phyloP scores from a whole-genome alignment of 441 rosid genomes.

The Biscutella laevigata region DNA sequence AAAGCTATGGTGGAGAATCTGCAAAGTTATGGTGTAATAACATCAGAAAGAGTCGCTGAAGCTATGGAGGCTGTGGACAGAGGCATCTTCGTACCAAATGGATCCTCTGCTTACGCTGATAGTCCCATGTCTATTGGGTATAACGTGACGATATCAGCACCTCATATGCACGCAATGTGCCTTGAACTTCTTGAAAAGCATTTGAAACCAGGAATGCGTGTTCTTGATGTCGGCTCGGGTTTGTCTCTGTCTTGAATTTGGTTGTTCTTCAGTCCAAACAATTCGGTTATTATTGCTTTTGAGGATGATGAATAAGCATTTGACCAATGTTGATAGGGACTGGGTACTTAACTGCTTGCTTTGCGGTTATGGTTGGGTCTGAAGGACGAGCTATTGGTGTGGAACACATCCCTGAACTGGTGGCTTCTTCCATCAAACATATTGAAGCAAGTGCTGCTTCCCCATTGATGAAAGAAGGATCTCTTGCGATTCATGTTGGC shows the following conservation, averaged over 20 bases:
- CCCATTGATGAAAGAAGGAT: slow-evolving; percentile 52
- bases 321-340: slow-evolving; percentile 43
- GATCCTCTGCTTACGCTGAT: slow-evolving; percentile 60
- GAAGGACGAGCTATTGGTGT: slow-evolving; percentile 75
- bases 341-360: slow-evolving; percentile 94
- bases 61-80: slow-evolving; percentile 86
- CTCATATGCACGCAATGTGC: slow-evolving; percentile 95
- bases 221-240: slow-evolving; percentile 95
- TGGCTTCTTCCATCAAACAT: slow-evolving; percentile 49
- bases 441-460: slow-evolving; percentile 71
- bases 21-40: slow-evolving; percentile 47
- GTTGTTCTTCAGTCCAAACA: not conserved
- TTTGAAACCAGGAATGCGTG: slow-evolving; percentile 85
- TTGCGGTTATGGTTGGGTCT: slow-evolving; percentile 83
- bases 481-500: slow-evolving; percentile 63
- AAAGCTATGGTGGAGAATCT: slow-evolving; percentile 65
- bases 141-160: slow-evolving; percentile 91
- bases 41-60: slow-evolving; percentile 53
- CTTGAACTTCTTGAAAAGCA: slow-evolving; percentile 67
- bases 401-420: slow-evolving; percentile 83
- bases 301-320: not conserved
- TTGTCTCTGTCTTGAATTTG: slow-evolving; percentile 25
- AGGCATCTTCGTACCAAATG: slow-evolving; percentile 67
- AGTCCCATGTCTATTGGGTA: slow-evolving; percentile 78
- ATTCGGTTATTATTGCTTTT: not conserved